A percentile compares a stretch with the other conserved stretches of the same genome.
phyloP scores from a whole-genome alignment of 2,329 filamentous ascomycete genomes.

The Fusarium sp. region DNA sequence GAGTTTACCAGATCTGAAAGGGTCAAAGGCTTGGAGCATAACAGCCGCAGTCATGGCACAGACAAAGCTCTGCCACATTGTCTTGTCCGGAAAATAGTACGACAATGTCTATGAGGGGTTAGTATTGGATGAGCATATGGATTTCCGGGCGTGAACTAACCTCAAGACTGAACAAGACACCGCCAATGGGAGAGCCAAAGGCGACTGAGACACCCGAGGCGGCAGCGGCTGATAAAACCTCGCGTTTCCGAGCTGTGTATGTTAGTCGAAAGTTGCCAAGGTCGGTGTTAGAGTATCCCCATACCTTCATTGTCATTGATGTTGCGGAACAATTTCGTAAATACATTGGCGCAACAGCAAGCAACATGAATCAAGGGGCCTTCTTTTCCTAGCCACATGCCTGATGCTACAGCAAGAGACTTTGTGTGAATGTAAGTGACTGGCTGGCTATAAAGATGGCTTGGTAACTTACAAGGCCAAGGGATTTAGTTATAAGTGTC shows the following conservation, averaged over 20 bases:
- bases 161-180: slow-evolving; percentile 96
- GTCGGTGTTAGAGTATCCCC: neutral
- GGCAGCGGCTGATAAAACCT: slow-evolving; percentile 92
- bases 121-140: neutral
- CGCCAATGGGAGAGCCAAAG: slow-evolving; percentile 94
- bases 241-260: slow-evolving; percentile 84
- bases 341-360: slow-evolving; percentile 94
- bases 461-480: slow-evolving; percentile 78
- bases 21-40: slow-evolving; percentile 91
- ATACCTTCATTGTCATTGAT: slow-evolving; percentile 89
- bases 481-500: slow-evolving; percentile 90
- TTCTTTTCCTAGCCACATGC: slow-evolving; percentile 97
- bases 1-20: slow-evolving; percentile 94
- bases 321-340: slow-evolving; percentile 87
- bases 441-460: neutral
- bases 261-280: slow-evolving; percentile 6
- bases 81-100: slow-evolving; percentile 98
- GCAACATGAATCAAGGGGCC: slow-evolving; percentile 95
- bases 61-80: slow-evolving; percentile 99
- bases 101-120: slow-evolving; percentile 71
- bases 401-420: slow-evolving; percentile 92
- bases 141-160: slow-evolving; percentile 56
- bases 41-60: slow-evolving; percentile 99
- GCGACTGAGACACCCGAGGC: slow-evolving; percentile 94
- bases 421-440: slow-evolving; percentile 57